Evolutionary conservation across 106 monocot species (phyloP).

Genomic region (Dendrobium chrysotoxum): DNA sequence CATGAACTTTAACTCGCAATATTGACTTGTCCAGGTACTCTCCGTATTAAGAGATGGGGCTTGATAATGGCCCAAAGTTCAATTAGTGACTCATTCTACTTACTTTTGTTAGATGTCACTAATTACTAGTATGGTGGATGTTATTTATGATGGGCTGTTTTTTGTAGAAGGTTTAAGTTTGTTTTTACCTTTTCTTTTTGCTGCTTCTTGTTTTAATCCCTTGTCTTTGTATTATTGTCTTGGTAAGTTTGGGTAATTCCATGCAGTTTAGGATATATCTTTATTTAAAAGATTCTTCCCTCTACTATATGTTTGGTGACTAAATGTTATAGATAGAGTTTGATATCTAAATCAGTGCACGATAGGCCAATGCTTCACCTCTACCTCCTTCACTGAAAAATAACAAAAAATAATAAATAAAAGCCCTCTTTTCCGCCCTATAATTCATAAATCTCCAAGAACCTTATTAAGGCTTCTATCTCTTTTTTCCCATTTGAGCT

Average conservation of each 20-base stretch:
- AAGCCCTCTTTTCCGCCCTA: background rate
- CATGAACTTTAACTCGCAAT: background rate
- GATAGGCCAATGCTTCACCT: background rate
- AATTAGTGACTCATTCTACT: background rate
- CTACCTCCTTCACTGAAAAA: background rate
- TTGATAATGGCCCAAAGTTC: background rate
- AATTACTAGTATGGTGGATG: background rate
- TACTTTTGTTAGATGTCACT: background rate
- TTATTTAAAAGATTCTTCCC: background rate
- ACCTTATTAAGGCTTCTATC: too few relatives aligned
- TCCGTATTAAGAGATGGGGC: background rate
- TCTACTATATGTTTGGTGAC: background rate
- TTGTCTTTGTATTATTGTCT: background rate
- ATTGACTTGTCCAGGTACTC: background rate
- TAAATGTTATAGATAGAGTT: background rate
- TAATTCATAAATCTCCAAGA: too few relatives aligned
- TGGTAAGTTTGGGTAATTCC: background rate
- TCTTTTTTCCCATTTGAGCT: too few relatives aligned
- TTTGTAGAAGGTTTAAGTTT: background rate
- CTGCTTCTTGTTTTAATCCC: constrained; percentile 1
- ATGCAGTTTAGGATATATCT: background rate
- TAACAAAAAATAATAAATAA: background rate
- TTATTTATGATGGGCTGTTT: background rate
- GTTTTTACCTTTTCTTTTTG: background rate
- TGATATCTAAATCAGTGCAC: background rate